A percentile compares a stretch with the other conserved stretches of the same genome.
phyloP scores from a whole-genome alignment of 2,329 filamentous ascomycete genomes.

The Neodidymelliopsis sp. region DNA sequence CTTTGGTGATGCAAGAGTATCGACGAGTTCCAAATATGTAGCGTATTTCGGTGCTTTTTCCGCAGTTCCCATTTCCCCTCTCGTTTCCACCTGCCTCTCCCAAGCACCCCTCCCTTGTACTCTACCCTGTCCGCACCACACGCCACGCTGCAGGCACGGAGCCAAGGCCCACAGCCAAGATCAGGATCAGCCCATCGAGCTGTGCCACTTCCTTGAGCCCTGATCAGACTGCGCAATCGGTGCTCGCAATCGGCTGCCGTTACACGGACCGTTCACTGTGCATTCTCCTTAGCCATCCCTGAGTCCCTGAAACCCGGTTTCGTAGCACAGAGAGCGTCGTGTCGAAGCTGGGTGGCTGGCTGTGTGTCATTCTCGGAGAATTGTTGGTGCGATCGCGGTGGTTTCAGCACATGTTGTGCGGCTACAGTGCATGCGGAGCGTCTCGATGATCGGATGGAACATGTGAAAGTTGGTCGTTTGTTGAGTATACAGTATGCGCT shows the following conservation, averaged over 20 bases:
- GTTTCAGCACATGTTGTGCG: slow-evolving; percentile 3
- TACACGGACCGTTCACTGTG: neutral
- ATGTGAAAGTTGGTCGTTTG: no score
- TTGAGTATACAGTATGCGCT: neutral
- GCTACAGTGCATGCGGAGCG: neutral
- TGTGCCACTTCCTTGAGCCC: neutral
- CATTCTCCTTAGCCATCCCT: neutral
- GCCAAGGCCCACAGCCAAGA: neutral
- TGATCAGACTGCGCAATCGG: neutral
- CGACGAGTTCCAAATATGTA: no score
- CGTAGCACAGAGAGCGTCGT: neutral
- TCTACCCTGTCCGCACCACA: neutral
- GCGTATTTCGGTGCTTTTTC: no score
- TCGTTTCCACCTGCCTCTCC: neutral
- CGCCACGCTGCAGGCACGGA: neutral
- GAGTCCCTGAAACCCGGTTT: neutral
- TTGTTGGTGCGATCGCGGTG: neutral
- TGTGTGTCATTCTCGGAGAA: neutral
- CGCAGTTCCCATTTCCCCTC: no score
- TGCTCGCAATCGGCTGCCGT: neutral
- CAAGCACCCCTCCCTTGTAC: neutral
- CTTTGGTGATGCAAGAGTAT: no score
- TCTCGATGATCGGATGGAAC: neutral
- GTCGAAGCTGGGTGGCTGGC: neutral
- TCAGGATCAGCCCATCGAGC: neutral